phyloP scores from a whole-genome alignment of 495 filamentous ascomycete species.

The Hypoxylon lienhwacheense region DNA sequence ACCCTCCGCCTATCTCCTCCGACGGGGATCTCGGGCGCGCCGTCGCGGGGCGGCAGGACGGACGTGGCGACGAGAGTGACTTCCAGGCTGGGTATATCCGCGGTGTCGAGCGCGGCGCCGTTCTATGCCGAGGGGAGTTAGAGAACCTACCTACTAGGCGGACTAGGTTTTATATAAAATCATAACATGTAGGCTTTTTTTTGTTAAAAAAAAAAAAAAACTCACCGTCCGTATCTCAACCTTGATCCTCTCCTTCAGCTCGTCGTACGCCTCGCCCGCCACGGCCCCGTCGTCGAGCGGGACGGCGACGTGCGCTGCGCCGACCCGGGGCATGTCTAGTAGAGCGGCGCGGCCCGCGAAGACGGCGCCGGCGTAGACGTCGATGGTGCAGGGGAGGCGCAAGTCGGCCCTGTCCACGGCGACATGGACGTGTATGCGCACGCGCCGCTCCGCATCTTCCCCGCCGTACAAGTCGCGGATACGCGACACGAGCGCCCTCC shows the following conservation, averaged over 20 bases:
- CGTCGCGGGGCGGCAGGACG: constrained; percentile 8
- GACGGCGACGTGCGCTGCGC: constrained; percentile 25
- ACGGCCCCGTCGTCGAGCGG: constrained; percentile 8
- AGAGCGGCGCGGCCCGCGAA: constrained; percentile 29
- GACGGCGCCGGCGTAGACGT: constrained; percentile 33
- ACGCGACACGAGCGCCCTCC: constrained; percentile 22
- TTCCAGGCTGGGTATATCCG: constrained; percentile 14
- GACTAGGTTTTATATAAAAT: too few relatives aligned
- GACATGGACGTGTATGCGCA: constrained; percentile 27
- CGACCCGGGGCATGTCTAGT: constrained; percentile 30
- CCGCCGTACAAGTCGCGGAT: constrained; percentile 44
- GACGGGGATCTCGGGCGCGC: constrained; percentile 21
- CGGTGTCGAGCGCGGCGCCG: constrained; percentile 5
- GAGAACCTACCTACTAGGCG: too few relatives aligned
- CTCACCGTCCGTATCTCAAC: constrained; percentile 29
- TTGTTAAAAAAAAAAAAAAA: not conserved
- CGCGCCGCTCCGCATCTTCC: constrained; percentile 36
- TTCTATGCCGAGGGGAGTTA: too few relatives aligned
- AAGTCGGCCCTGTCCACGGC: constrained; percentile 39
- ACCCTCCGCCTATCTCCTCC: constrained; percentile 17
- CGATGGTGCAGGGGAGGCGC: constrained; percentile 37
- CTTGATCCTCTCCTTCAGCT: constrained; percentile 10
- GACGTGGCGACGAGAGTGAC: constrained; percentile 19
- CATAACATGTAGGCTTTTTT: not conserved
- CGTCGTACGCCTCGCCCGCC: not conserved